Evolutionary conservation across 331 rosid species (phyloP).

Genomic region (Malus hybrid): DNA sequence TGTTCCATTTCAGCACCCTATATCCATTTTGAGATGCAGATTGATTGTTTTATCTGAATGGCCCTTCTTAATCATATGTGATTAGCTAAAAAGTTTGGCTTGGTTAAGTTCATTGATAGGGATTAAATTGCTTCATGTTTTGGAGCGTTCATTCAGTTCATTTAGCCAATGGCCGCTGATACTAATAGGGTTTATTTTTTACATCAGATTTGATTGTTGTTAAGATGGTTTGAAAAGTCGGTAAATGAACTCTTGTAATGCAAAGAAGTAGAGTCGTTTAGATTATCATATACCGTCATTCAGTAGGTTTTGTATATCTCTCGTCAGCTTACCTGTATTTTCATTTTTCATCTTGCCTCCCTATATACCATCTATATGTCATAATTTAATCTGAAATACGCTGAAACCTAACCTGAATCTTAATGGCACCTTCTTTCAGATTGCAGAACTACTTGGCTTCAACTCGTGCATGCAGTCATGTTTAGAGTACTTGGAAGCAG

Average conservation of each 20-base stretch:
- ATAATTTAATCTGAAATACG: background rate
- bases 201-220: background rate
- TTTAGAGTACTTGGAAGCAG: slow-evolving; percentile 89
- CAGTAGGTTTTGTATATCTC: background rate
- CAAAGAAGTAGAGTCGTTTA: background rate
- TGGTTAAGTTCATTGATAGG: background rate
- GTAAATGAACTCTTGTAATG: background rate
- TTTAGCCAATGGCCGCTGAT: background rate
- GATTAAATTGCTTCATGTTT: background rate
- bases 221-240: background rate
- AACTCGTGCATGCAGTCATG: slow-evolving; percentile 74
- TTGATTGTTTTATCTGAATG: too few relatives aligned
- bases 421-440: slow-evolving; percentile 36
- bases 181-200: background rate
- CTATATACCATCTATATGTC: background rate
- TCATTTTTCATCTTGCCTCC: background rate
- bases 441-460: slow-evolving; percentile 76
- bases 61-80: too few relatives aligned
- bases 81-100: background rate
- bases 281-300: background rate
- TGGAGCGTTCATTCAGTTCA: background rate
- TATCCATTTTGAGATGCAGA: background rate
- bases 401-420: slow-evolving; percentile 7
- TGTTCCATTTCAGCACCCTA: background rate
- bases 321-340: background rate